phyloP scores from a whole-genome alignment of 2,329 filamentous ascomycete species.

The Alternaria tenuissima region DNA sequence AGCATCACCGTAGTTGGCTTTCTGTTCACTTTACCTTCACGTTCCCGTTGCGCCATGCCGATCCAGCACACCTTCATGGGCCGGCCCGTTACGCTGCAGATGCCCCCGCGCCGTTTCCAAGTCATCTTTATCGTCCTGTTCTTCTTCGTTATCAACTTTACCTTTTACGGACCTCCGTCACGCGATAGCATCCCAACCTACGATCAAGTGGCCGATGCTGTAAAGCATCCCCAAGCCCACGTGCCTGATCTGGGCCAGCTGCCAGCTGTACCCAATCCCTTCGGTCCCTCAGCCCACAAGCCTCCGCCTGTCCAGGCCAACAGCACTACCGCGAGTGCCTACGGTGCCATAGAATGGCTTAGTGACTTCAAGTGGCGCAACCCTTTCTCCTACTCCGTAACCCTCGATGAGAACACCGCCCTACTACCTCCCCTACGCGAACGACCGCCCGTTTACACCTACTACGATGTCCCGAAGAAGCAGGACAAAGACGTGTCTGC shows the following conservation, averaged over 20 bases:
- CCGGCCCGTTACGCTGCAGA: slow-evolving; percentile 42
- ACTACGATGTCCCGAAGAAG: slow-evolving; percentile 75
- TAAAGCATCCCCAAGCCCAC: slow-evolving; percentile 49
- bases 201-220: slow-evolving; percentile 48
- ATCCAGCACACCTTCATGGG: slow-evolving; percentile 45
- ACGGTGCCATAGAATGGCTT: slow-evolving; percentile 82
- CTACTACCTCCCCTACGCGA: slow-evolving; percentile 78
- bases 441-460: slow-evolving; percentile 85
- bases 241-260: slow-evolving; percentile 42
- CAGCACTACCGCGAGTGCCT: slow-evolving; percentile 66
- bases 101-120: slow-evolving; percentile 59
- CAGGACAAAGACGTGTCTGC: slow-evolving; percentile 71
- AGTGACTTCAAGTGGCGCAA: slow-evolving; percentile 89
- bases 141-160: slow-evolving; percentile 42
- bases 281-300: slow-evolving; percentile 73
- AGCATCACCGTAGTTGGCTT: slow-evolving; percentile 19
- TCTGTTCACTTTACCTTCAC: slow-evolving; percentile 1
- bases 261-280: slow-evolving; percentile 65
- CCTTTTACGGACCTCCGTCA: slow-evolving; percentile 50
- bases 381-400: slow-evolving; percentile 83
- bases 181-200: slow-evolving; percentile 48
- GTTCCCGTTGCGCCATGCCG: slow-evolving; percentile 36
- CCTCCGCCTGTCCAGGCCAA: slow-evolving; percentile 81
- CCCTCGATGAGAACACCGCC: slow-evolving; percentile 81
- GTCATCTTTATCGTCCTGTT: slow-evolving; percentile 51